Conservation (phyloP, 1,284 basidiomycete species). For the Golubevia pallescens region DNA sequence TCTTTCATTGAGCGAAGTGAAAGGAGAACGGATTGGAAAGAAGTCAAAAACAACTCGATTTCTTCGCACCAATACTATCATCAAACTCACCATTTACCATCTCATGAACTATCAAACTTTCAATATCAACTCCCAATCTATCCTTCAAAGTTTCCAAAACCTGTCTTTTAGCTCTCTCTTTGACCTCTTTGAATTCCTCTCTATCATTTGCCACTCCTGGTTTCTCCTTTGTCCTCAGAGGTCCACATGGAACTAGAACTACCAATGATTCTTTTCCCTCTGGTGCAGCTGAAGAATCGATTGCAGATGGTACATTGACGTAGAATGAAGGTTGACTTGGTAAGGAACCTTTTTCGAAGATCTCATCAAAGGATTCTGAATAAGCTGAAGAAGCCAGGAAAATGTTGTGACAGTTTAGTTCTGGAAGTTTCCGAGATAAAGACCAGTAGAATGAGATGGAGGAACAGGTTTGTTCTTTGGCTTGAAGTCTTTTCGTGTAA, state of each 20-base stretch:
- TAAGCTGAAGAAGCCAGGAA: constrained; percentile 52
- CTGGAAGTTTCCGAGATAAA: constrained; percentile 24
- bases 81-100: constrained; percentile 25
- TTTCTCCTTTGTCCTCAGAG: constrained; percentile 42
- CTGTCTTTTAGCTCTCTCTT: constrained; percentile 32
- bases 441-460: constrained; percentile 57
- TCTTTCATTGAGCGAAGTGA: neutral
- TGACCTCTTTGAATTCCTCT: constrained; percentile 24
- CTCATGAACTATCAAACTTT: constrained; percentile 36
- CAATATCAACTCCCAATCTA: constrained; percentile 39
- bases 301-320: constrained; percentile 52
- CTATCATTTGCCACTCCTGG: constrained; percentile 24
- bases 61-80: constrained; percentile 11
- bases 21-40: too few species aligned
- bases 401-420: constrained; percentile 50
- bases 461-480: constrained; percentile 48
- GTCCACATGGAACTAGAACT: constrained; percentile 65
- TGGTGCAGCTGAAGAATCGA: constrained; percentile 62
- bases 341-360: constrained; percentile 44
- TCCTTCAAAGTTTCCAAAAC: constrained; percentile 39
- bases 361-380: constrained; percentile 52
- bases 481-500: constrained; percentile 25
- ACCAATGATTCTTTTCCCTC: constrained; percentile 64
- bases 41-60: constrained; percentile 15
- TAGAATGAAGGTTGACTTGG: constrained; percentile 49